Evolutionary conservation across 2,329 filamentous ascomycete genomes (phyloP), one percentile per base, ranked within the genome.

Genomic region (Cercospora beticola): DNA sequence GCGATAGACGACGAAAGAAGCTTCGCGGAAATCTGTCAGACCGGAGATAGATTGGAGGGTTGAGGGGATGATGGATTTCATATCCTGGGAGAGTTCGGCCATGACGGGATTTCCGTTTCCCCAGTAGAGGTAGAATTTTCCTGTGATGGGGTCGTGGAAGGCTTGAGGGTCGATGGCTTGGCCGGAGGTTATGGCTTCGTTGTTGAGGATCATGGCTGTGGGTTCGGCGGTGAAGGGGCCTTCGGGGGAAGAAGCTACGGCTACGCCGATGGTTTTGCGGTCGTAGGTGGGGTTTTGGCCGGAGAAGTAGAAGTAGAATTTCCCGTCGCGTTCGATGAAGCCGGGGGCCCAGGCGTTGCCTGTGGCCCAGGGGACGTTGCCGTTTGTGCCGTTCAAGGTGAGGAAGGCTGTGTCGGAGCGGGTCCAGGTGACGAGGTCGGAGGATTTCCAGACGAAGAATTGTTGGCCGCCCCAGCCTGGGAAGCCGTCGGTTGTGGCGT

Each of bases 361-460:
- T 43, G 80, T 69, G 6, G 75, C 71, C 76, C 76, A 77, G 7
- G 76, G 74, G 5, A 77, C 76, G 57, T 84, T 84, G 10, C 83
- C 83, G 26, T 74, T 76, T 0, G 78, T 76, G n/a, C 82, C 82
- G 52, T 84, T 80, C 1, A 85, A 80, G 0, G 78, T 80, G 21
- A 85, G 78, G 71, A 85, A 80, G 0, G 83, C 82, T 14, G 81
- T 62, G 0, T 77, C 73, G 3, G 79, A 77, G 26, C 81, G 78
- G 1, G 78, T 80, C 83, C 83, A 85, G 18, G 74, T 71, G 0
- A 80, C 78, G 1, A 85, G 78, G 65, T 85, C 78, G 3, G 71
- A 70, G 0, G 83, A 84, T 65, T 81, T 82, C 83, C 83, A 85
- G 59, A 78, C 78, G 71, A 83, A 84, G 70, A 85, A 85, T n/a